Evolutionary conservation across 202 grass and related monocot species (phyloP).

Genomic region (Schoenoplectus tabernaemontani): DNA sequence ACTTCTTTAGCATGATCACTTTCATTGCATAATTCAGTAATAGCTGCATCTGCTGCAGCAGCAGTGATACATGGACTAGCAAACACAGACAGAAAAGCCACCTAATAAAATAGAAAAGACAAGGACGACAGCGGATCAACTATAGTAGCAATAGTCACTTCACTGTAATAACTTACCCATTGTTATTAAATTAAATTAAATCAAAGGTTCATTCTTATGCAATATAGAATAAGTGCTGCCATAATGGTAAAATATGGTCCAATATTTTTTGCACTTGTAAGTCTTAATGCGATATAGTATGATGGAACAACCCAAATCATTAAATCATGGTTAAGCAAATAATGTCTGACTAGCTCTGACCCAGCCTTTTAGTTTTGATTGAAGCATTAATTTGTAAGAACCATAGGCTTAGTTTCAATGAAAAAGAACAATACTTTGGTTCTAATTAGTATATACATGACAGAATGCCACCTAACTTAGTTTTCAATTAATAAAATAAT

Average conservation of each 20-base stretch:
- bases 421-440: not conserved
- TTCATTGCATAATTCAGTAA: slow-evolving; percentile 53
- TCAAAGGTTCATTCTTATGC: not conserved
- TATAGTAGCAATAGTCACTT: slow-evolving; percentile 20
- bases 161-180: not conserved
- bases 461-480: not conserved
- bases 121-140: slow-evolving; percentile 12
- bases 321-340: not conserved
- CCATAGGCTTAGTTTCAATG: not conserved
- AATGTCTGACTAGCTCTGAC: not conserved
- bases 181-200: not conserved
- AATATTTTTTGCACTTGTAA: not conserved
- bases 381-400: not conserved
- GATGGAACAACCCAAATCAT: no score
- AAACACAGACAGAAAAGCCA: slow-evolving; percentile 51
- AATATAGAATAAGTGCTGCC: not conserved
- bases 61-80: slow-evolving; percentile 52
- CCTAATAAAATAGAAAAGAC: slow-evolving; percentile 32
- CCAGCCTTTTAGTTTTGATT: not conserved
- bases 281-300: not conserved
- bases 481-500: not conserved
- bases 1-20: slow-evolving; percentile 46
- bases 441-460: not conserved
- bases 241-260: not conserved
- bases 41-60: slow-evolving; percentile 61